Evolutionary conservation across 805 yeast species (phyloP), one percentile per base, ranked within the genome.

Genomic region (Yarrowia porcina): DNA sequence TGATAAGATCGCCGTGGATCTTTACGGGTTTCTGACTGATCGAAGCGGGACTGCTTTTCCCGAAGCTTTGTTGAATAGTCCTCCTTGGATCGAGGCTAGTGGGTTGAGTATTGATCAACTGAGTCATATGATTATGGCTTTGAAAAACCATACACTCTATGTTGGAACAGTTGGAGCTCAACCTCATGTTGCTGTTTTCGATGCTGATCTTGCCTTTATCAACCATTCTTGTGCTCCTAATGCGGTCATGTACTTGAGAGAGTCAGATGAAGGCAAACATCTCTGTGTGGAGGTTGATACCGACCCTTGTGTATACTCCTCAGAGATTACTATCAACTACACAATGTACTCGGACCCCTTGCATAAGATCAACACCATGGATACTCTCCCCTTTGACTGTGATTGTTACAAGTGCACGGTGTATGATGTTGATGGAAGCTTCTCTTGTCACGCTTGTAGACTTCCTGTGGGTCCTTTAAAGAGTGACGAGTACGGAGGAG

Each of bases 191-290:
- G 49, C 61, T 20, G 49, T 56, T 8, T 28, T 56, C 17, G 61
- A 56, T 36, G 36, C 27, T 2, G 36, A 39, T 32, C 39, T 56
- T 20, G 36, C 61, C 6, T 56, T 39, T 11, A 12, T 56, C 61
- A 56, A 56, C 39, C 61, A 56, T 20, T 56, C 61, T 8, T 56
- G 61, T 56, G 61, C 61, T 10, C 61, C 61, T 11, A 5, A 36
- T 6, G 61, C 61, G 2, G 47, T 56, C 28, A 39, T 56, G 49
- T 56, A 56, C n/a, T 28, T 41, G 2, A 28, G 38, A 2, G 49
- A 39, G 30, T 27, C 47, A 12, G 49, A 56, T 8, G 38, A 56
- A 10, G 59, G 59, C 21, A 52, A 52, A 4, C 28, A 52, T 23
- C 59, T 52, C 11, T 35, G 42, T 52, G 59, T 52, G 25, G 59